Conservation (phyloP, 2,329 filamentous ascomycete genomes). For the Hirsutella thompsonii region DNA sequence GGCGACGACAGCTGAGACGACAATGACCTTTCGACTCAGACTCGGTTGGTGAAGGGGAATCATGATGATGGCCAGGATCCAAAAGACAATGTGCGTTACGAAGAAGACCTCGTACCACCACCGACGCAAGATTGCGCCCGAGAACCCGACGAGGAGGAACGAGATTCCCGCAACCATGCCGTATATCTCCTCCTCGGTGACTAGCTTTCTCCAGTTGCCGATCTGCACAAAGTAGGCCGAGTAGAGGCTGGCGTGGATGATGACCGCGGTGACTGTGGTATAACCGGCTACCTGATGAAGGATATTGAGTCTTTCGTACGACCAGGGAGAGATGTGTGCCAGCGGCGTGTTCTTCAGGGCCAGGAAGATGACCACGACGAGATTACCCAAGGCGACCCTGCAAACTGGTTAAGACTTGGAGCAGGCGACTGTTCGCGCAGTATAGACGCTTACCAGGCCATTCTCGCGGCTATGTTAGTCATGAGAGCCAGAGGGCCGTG, state of each 20-base stretch:
- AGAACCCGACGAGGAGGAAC: conserved; percentile 29
- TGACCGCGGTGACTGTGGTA: conserved; percentile 28
- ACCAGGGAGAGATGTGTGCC: conserved; percentile 36
- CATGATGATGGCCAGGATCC: conserved; percentile 32
- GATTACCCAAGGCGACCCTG: conserved; percentile 30
- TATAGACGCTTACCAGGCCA: conserved; percentile 26
- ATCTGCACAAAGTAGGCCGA: conserved; percentile 23
- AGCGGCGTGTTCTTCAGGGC: conserved; percentile 46
- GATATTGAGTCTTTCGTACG: conserved; percentile 45
- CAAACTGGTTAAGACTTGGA: too few relatives aligned
- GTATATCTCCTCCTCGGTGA: conserved; percentile 25
- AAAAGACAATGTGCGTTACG: conserved; percentile 35
- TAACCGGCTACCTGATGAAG: conserved; percentile 42
- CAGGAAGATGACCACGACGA: conserved; percentile 38
- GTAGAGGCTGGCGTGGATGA: conserved; percentile 34
- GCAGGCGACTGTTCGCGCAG: too few relatives aligned
- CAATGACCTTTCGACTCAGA: conserved; percentile 25
- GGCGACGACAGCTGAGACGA: conserved; percentile 27
- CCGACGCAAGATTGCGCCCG: conserved; percentile 28
- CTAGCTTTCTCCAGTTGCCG: conserved; percentile 17
- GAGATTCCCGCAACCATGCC: conserved; percentile 34
- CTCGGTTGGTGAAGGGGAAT: conserved; percentile 39
- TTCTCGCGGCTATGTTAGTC: conserved; percentile 22
- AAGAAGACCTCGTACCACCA: conserved; percentile 45
- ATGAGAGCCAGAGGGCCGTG: conserved; percentile 14